Base-by-base conservation (phyloP, 75 land plant genomes). In the Picea sitchensis region DNA sequence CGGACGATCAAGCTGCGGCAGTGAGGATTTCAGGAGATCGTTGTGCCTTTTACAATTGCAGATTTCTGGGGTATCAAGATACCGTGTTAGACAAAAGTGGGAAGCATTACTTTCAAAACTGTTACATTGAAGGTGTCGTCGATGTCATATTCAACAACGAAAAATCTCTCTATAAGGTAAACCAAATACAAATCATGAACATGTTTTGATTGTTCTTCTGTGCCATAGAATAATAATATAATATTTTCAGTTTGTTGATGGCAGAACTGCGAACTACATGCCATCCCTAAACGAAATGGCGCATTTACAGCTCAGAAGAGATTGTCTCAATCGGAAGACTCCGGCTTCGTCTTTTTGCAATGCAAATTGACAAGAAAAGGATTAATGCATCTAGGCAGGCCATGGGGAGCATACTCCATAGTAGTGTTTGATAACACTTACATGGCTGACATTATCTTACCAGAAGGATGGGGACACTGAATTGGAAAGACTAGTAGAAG, bases 361-460 rank as follows among this genome's bases (percentile, higher is more conserved):
- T 84, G 93, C 77, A 78, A 58, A 41, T 75, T 93, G 1, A 87
- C 88, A 18, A 93, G 95, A 18, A 79, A 83, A 2, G 92, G 92
- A 0, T 36, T 41, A 0, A 58, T 87, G 26, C 81, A 77, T 69
- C 58, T 41, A 0, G 44, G 44, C 4, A 41, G 44, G 6, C 91
- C 95, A 23, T 91, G 93, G 95, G 93, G 91, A 21, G 84, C 83
- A n/a, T 85, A 78, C 78, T 91, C 95, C 14, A 85, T 91, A 58
- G 91, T 87, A 4, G 86, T 91, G 21, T 93, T 87, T 80, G 78
- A 86, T 60, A 73, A 69, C 59, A 87, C 90, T 47, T 83, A 76
- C 81, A 80, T 93, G 72, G 95, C 77, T 41, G 61, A 81, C 15
- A 36, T 93, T 34, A 85, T 93, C 60, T 79, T 80, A 60, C 91